A percentile compares a stretch with the other conserved stretches of the same genome.
phyloP scores from a whole-genome alignment of 1,284 basidiomycete genomes.

The Rhodotorula mucilaginosa region DNA sequence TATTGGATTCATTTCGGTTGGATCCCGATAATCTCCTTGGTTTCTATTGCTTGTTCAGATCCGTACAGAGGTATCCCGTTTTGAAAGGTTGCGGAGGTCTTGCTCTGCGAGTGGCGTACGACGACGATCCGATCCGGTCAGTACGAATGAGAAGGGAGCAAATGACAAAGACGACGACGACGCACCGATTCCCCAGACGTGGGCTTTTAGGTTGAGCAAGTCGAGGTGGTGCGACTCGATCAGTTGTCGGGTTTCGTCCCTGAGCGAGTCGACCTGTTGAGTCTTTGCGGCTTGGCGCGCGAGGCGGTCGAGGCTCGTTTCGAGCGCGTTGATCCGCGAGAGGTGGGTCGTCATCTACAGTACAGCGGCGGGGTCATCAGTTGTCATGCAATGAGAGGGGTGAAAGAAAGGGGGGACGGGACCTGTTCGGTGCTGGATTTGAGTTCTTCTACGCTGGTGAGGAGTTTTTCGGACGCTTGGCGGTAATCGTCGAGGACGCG shows the following conservation, averaged over 20 bases:
- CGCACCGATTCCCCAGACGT: conserved; percentile 29
- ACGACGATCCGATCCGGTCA: background rate
- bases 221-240: conserved; percentile 28
- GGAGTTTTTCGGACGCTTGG: conserved; percentile 7
- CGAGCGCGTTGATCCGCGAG: conserved; percentile 21
- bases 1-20: background rate
- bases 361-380: background rate
- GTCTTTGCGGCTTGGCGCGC: background rate
- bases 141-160: background rate
- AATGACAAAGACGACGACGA: background rate
- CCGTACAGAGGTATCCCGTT: conserved; percentile 14
- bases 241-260: conserved; percentile 27
- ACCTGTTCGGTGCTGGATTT: conserved; percentile 17
- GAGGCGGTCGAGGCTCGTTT: background rate
- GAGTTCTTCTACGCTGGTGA: conserved; percentile 23
- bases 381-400: background rate
- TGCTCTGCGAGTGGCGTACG: conserved; percentile 8
- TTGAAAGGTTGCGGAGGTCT: conserved; percentile 16
- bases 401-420: background rate
- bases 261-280: conserved; percentile 10
- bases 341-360: conserved; percentile 22
- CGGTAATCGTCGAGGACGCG: conserved; percentile 25
- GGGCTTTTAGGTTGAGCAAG: conserved; percentile 24
- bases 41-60: background rate
- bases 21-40: background rate